Percentiles rank a stretch among this genome's conserved stretches.
Evolutionary conservation across 2,329 filamentous ascomycete genomes (phyloP).

Genomic region (Sclerotiophoma versabilis): DNA sequence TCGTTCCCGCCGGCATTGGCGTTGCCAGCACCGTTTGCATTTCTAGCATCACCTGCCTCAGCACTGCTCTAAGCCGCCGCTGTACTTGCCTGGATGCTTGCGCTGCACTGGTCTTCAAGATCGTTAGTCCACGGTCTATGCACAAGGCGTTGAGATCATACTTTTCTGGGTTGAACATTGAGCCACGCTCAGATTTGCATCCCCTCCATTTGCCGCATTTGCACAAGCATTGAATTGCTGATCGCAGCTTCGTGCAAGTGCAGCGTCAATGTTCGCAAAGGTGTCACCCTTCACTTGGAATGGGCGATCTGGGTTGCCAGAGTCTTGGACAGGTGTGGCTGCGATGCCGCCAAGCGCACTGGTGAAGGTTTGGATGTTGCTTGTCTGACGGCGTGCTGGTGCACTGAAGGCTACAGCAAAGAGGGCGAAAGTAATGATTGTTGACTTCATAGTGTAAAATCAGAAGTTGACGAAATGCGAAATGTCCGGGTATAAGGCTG

Average conservation of each 20-base stretch:
- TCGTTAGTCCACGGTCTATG: not conserved
- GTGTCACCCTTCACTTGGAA: constrained; percentile 42
- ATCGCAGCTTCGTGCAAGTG: constrained; percentile 67
- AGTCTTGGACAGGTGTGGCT: constrained; percentile 60
- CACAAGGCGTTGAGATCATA: constrained; percentile 12
- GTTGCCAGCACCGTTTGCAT: not conserved
- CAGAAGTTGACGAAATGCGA: not conserved
- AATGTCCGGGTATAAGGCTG: not conserved
- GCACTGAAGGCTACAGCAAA: constrained; percentile 1
- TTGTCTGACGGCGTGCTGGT: constrained; percentile 8
- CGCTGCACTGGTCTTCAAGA: constrained; percentile 26
- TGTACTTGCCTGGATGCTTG: constrained; percentile 12
- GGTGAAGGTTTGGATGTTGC: constrained; percentile 49
- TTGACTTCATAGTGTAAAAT: constrained; percentile 1
- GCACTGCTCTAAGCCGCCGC: not conserved
- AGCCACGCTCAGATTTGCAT: constrained; percentile 50
- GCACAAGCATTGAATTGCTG: constrained; percentile 69
- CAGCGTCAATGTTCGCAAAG: constrained; percentile 64
- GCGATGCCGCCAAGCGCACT: constrained; percentile 61
- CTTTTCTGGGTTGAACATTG: constrained; percentile 65
- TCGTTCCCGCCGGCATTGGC: not conserved
- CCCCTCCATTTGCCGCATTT: constrained; percentile 62
- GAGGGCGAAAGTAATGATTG: constrained; percentile 4
- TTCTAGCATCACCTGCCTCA: not conserved
- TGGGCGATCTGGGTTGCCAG: constrained; percentile 57